A percentile compares a stretch with the other conserved stretches of the same genome.
These are phyloP conservation scores for Vitis hybrid DNA, from an alignment of 177 flowering plant genomes.

Conservation along the genomic window DNA sequence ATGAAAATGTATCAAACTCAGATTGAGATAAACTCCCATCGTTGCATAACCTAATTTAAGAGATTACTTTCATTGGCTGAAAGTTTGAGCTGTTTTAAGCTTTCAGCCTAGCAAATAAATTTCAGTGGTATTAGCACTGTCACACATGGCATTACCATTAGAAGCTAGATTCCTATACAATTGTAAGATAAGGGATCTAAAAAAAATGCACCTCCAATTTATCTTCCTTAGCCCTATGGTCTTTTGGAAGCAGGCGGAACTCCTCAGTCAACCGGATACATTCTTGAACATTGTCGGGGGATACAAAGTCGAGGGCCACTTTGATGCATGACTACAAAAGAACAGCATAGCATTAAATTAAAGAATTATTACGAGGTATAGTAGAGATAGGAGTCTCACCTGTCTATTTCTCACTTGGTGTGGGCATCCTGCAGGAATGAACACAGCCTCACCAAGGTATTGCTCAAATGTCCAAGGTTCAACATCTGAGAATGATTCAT, in stretches of 20 bases:
- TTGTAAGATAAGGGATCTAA: neutral
- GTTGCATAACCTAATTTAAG: too few relatives aligned
- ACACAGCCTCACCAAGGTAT: constrained; percentile 83
- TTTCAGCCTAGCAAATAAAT: too few relatives aligned
- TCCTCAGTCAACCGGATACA: constrained; percentile 77
- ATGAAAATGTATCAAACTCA: too few relatives aligned
- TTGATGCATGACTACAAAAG: constrained; percentile 74
- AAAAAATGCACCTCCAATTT: constrained; percentile 60
- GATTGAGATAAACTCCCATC: too few relatives aligned
- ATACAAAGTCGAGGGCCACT: constrained; percentile 88
- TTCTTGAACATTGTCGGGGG: constrained; percentile 76
- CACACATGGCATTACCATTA: too few relatives aligned
- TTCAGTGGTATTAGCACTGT: too few relatives aligned
- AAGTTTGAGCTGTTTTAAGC: too few relatives aligned
- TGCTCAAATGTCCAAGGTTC: constrained; percentile 97
- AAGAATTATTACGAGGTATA: neutral
- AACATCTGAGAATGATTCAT: constrained; percentile 40
- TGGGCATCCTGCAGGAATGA: constrained; percentile 92
- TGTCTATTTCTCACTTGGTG: constrained; percentile 90
- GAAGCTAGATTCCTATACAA: too few relatives aligned
- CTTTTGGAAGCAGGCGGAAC: constrained; percentile 66
- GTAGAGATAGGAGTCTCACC: constrained; percentile 32
- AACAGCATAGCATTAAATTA: neutral
- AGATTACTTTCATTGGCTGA: too few relatives aligned
- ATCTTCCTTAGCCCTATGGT: constrained; percentile 77